phyloP scores from a whole-genome alignment of 176 grass and related monocot species.

The Cenchrus purpureus region DNA sequence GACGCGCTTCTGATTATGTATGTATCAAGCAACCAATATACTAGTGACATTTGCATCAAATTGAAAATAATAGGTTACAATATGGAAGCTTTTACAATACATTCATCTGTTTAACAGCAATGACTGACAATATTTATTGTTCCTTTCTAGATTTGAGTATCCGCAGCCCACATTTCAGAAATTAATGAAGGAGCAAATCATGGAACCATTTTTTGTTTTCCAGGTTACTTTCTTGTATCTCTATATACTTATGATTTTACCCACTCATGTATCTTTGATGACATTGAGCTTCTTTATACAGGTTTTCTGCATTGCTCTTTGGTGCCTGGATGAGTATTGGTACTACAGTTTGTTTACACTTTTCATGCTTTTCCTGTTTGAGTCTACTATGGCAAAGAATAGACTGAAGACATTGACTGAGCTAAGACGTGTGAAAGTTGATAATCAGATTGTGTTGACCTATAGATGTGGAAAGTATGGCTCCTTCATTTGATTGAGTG shows the following conservation, averaged over 20 bases:
- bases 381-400: conserved; percentile 99
- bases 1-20: not conserved
- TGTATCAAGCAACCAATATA: not conserved
- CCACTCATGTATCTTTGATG: conserved; percentile 30
- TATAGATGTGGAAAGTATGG: conserved; percentile 91
- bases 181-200: conserved; percentile 94
- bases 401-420: conserved; percentile 95
- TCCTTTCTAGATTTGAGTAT: conserved; percentile 89
- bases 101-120: conserved; percentile 15
- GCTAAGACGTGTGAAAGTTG: conserved; percentile 98
- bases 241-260: conserved; percentile 6
- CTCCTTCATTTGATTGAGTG: conserved; percentile 39
- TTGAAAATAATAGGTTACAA: conserved; percentile 7
- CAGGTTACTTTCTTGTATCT: conserved; percentile 65
- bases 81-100: conserved; percentile 11
- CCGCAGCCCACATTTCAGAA: conserved; percentile 99
- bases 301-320: conserved; percentile 98
- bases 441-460: conserved; percentile 81
- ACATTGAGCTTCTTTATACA: conserved; percentile 49
- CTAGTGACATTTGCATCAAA: conserved; percentile 7
- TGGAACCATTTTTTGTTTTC: conserved; percentile 99
- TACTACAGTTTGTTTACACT: conserved; percentile 99
- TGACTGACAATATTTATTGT: conserved; percentile 41
- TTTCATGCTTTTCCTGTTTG: conserved; percentile 99
- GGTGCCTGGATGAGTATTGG: conserved; percentile 99